Evolutionary conservation across 1,139 yeast genomes (phyloP).

Genomic region (Martiniozyma asiatica): DNA sequence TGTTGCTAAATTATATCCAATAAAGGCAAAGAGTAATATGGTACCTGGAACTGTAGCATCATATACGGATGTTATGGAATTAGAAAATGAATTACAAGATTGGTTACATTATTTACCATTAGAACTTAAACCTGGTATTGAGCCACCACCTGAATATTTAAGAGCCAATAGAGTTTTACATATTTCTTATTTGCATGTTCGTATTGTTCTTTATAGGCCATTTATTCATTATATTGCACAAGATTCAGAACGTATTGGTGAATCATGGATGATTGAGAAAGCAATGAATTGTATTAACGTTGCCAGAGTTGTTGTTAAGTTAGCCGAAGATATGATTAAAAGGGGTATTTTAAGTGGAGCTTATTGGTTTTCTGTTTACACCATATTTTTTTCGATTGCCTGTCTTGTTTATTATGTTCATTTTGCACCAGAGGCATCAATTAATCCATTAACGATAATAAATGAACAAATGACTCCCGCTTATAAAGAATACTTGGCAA

Average conservation of each 20-base stretch:
- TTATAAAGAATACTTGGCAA: conserved; percentile 46
- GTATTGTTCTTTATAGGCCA: conserved; percentile 78
- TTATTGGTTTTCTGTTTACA: conserved; percentile 86
- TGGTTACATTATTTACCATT: conserved; percentile 70
- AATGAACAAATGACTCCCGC: conserved; percentile 16
- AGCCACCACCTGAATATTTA: conserved; percentile 51
- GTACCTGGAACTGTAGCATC: conserved; percentile 8
- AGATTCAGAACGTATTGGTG: conserved; percentile 23
- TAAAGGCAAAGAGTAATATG: conserved; percentile 24
- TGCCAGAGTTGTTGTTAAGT: conserved; percentile 70
- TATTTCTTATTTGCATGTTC: conserved; percentile 71
- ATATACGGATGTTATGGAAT: conserved; percentile 36
- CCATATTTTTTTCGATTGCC: conserved; percentile 86
- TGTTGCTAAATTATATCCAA: conserved; percentile 45
- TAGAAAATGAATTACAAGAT: conserved; percentile 59
- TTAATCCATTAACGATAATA: conserved; percentile 34
- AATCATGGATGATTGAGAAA: conserved; percentile 46
- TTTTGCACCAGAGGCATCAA: conserved; percentile 37
- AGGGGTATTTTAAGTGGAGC: conserved; percentile 71
- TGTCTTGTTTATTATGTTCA: conserved; percentile 78
- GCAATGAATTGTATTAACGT: conserved; percentile 81
- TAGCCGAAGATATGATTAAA: conserved; percentile 74
- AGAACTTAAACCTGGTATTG: conserved; percentile 68
- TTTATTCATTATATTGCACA: conserved; percentile 70
- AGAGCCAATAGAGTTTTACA: conserved; percentile 72